Evolutionary conservation across 495 filamentous ascomycete species (phyloP).

Genomic region (Neurospora africana): DNA sequence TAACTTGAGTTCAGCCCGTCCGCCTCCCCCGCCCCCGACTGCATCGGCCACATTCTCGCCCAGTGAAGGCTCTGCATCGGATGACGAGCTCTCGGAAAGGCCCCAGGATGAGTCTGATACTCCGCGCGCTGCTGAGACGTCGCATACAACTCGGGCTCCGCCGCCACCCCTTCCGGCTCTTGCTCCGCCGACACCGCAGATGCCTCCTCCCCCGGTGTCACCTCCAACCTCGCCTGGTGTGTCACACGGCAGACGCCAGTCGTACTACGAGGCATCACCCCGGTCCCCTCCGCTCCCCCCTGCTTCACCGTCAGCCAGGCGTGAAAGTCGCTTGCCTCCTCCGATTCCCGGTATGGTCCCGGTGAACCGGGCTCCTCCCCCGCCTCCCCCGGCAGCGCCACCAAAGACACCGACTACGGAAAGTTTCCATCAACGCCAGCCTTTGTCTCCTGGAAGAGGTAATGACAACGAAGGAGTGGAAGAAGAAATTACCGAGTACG

Average conservation of each 20-base stretch:
- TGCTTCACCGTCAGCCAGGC: constrained; percentile 34
- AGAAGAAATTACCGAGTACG: constrained; percentile 81
- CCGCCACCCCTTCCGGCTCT: constrained; percentile 26
- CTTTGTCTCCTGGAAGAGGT: constrained; percentile 9
- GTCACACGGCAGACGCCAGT: constrained; percentile 38
- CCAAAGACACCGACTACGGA: constrained; percentile 52
- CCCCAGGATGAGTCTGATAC: constrained; percentile 30
- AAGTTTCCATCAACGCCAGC: constrained; percentile 24
- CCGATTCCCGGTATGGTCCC: constrained; percentile 40
- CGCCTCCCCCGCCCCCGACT: constrained; percentile 40
- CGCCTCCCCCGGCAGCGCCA: constrained; percentile 53
- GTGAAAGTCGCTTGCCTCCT: constrained; percentile 39
- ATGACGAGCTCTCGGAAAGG: constrained; percentile 80
- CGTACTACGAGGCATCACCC: constrained; percentile 38
- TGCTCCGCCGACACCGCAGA: constrained; percentile 10
- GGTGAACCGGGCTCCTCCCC: constrained; percentile 59
- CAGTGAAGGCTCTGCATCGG: constrained; percentile 77
- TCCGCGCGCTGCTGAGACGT: constrained; percentile 24
- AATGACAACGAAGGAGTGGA: constrained; percentile 58
- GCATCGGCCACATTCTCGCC: constrained; percentile 46
- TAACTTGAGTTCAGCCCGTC: constrained; percentile 45
- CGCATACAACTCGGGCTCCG: constrained; percentile 26
- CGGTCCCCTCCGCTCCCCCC: constrained; percentile 27
- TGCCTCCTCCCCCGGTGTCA: constrained; percentile 31
- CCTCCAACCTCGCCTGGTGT: constrained; percentile 45